These are phyloP conservation scores for Aspergillus candidus DNA, from an alignment of 2,329 filamentous ascomycete genomes.

Conservation along the genomic window DNA sequence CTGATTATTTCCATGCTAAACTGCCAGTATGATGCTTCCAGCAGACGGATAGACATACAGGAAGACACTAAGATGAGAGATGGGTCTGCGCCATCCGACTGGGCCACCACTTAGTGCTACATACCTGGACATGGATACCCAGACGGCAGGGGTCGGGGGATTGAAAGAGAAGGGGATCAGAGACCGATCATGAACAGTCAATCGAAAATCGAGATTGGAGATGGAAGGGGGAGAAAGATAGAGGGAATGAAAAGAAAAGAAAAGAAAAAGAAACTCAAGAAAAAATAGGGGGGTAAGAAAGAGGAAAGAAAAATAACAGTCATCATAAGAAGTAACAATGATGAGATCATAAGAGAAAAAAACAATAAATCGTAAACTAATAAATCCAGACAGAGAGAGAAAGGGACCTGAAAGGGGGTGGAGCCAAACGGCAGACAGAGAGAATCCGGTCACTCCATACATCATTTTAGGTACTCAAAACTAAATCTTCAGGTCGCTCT, in stretches of 20 bases:
- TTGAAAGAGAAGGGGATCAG: no score
- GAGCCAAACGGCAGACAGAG: conserved; percentile 15
- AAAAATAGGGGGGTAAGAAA: conserved; percentile 1
- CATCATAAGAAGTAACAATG: not conserved
- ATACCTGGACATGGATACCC: no score
- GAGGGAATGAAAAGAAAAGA: conserved; percentile 5
- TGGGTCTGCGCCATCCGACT: conserved; percentile 23
- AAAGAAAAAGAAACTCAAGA: conserved; percentile 1
- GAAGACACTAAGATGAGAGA: conserved; percentile 10
- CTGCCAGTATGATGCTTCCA: conserved; percentile 13
- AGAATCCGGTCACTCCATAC: conserved; percentile 9
- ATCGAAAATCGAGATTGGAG: conserved; percentile 6
- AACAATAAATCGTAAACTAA: not conserved
- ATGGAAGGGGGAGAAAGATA: conserved; percentile 15
- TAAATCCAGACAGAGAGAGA: conserved; percentile 1
- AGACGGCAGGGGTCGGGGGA: no score
- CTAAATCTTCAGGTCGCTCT: not conserved
- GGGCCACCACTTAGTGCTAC: conserved; percentile 4
- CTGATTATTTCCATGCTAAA: no score
- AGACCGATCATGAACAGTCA: no score
- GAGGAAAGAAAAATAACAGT: conserved; percentile 2
- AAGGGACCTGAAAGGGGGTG: conserved; percentile 16
- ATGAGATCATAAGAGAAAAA: not conserved
- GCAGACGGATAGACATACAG: conserved; percentile 12
- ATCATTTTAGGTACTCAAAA: conserved; percentile 3